Base-by-base conservation (phyloP, 2,329 filamentous ascomycete species). In the Blastomyces percursus region DNA sequence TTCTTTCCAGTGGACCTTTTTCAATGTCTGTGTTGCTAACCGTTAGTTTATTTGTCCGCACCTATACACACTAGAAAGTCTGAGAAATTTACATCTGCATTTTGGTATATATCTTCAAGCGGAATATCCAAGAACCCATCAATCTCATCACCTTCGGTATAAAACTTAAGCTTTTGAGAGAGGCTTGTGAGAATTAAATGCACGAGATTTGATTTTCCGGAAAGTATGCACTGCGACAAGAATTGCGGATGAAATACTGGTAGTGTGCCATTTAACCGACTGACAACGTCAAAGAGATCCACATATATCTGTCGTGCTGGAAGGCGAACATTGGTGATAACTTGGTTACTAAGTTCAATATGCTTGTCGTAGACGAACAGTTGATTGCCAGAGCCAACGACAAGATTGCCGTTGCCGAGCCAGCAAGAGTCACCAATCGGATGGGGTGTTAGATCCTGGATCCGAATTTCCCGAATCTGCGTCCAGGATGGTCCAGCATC, bases 201-300 rank as follows among this genome's bases (percentile, higher is more conserved):
- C 1, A 94, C 90, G 6, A 91, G 74, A 3, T 76, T 72, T 42
- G 82, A 82, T 71, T 96, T 96, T 0, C 92, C 93, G 24, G 86
- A 83, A 32, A 96, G 79, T 46, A 96, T 90, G 69, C 89, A 93
- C 73, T 96, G 90, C 60, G 89, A 88, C 32, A 97, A 76, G 63
- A 96, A 90, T 70, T 96, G 91, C 0, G 94, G 94, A 69, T 99
- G 93, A 69, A 96, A 99, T 1, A 95, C 82, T 0, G 94, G 91
- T 7, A 97, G 78, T 2, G 92, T 89, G 0, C 91, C 90, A 70
- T 96, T 97, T 58, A 97, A 80, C 64, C 89, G 82, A 67, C 89
- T 88, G 12, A 95, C 89, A 9, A 91, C 83, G 48, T 92, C 86
- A 67, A 95, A 96, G 4, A 96, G 78, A 71, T 94, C 87, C 72